Conservation (phyloP, 2,329 filamentous ascomycete genomes). For the Monosporascus sp. region DNA sequence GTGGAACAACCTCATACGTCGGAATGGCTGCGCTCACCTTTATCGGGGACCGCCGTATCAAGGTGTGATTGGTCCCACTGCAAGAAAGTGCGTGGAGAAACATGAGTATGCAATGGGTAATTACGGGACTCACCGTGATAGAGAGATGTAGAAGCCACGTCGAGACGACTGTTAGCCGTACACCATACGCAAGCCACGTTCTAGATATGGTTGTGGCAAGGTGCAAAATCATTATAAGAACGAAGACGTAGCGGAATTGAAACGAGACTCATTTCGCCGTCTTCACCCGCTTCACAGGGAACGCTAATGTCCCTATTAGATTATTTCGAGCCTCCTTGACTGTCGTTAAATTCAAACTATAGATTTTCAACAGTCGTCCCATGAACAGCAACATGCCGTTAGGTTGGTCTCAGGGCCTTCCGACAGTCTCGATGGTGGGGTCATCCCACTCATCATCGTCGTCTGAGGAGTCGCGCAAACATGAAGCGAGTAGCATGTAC, state of each 20-base stretch:
- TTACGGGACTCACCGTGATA: neutral
- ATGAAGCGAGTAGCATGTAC: neutral
- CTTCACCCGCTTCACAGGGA: neutral
- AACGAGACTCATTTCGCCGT: neutral
- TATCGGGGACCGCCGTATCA: neutral
- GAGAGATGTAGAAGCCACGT: neutral
- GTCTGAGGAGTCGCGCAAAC: neutral
- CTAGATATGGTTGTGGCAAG: neutral
- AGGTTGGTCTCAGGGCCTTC: neutral
- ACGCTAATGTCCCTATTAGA: neutral
- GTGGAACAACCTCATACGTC: neutral
- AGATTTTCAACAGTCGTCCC: neutral
- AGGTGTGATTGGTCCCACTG: neutral
- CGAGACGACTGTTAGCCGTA: neutral
- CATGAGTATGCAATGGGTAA: neutral
- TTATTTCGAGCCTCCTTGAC: neutral
- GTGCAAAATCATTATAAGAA: neutral
- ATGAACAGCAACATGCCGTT: neutral
- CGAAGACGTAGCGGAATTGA: neutral
- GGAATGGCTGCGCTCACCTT: neutral
- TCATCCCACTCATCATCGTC: neutral
- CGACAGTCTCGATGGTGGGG: conserved; percentile 1
- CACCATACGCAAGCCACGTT: neutral
- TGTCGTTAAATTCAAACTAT: neutral
- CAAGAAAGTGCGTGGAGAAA: neutral